Conservation (phyloP, 2,329 filamentous ascomycete species). For the Aspergillus costaricaensis region DNA sequence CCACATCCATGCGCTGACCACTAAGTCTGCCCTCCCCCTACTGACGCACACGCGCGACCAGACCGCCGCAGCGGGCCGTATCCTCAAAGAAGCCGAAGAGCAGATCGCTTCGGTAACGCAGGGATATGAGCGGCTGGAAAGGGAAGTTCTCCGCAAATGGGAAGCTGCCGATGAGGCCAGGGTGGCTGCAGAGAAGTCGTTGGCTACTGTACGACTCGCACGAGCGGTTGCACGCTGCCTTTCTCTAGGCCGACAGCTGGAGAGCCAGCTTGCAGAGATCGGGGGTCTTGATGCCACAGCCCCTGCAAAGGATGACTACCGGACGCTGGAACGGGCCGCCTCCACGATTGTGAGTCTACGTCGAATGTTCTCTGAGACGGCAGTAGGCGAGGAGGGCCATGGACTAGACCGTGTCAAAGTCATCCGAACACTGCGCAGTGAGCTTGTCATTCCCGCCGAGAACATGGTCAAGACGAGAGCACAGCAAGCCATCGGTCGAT, state of each 20-base stretch:
- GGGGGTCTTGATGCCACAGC: slow-evolving; percentile 38
- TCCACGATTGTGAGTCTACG: slow-evolving; percentile 76
- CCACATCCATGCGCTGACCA: slow-evolving; percentile 87
- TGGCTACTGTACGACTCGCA: slow-evolving; percentile 76
- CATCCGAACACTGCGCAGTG: slow-evolving; percentile 68
- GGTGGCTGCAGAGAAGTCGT: slow-evolving; percentile 73
- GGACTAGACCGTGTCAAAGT: slow-evolving; percentile 74
- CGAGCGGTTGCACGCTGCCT: slow-evolving; percentile 76
- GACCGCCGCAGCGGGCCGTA: slow-evolving; percentile 68
- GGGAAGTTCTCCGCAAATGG: slow-evolving; percentile 82
- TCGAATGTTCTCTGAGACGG: slow-evolving; percentile 69
- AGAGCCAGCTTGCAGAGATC: slow-evolving; percentile 62
- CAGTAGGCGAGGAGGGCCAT: slow-evolving; percentile 71
- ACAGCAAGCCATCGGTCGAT: slow-evolving; percentile 80
- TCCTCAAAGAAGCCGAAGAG: slow-evolving; percentile 74
- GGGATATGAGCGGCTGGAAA: slow-evolving; percentile 81
- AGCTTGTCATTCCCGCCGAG: slow-evolving; percentile 71
- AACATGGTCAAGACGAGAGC: slow-evolving; percentile 70
- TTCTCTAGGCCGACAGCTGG: slow-evolving; percentile 79
- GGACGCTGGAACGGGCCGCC: slow-evolving; percentile 77
- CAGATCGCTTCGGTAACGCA: slow-evolving; percentile 80
- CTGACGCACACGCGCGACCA: slow-evolving; percentile 76
- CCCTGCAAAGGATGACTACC: slow-evolving; percentile 66
- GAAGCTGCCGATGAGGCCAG: slow-evolving; percentile 82
- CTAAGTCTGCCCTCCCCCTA: slow-evolving; percentile 77